Conservation (phyloP, 768 basidiomycete genomes). For the Neoboletus magnificus region DNA sequence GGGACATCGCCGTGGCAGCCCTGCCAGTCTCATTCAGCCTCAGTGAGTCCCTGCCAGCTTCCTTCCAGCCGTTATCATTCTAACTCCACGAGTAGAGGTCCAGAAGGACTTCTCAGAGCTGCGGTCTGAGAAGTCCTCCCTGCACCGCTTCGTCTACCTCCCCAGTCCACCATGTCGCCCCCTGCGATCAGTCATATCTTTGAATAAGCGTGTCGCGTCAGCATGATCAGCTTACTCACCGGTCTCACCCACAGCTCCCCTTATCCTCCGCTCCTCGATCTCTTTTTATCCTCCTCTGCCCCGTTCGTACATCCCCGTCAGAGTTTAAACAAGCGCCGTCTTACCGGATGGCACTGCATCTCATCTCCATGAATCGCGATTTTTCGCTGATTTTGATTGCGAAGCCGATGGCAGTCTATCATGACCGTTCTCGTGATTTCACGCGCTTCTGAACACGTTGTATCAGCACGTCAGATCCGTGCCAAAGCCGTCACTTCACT, state of each 20-base stretch:
- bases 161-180: constrained; percentile 10
- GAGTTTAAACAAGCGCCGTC: constrained; percentile 13
- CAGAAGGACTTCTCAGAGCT: constrained; percentile 22
- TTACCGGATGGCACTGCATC: constrained; percentile 14
- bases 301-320: constrained; percentile 7
- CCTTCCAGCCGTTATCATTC: constrained; percentile 21
- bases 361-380: constrained; percentile 19
- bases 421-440: constrained; percentile 32
- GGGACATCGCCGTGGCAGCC: constrained; percentile 26
- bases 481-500: constrained; percentile 27
- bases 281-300: neutral
- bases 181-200: constrained; percentile 23
- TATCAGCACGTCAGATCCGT: constrained; percentile 34
- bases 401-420: constrained; percentile 33
- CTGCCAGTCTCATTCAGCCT: constrained; percentile 1
- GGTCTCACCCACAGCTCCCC: constrained; percentile 10
- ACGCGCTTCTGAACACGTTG: constrained; percentile 37
- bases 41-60: constrained; percentile 7
- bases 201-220: constrained; percentile 16
- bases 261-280: constrained; percentile 13
- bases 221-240: constrained; percentile 23
- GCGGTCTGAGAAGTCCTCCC: constrained; percentile 21
- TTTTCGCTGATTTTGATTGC: constrained; percentile 22
- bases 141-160: constrained; percentile 25
- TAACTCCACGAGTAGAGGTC: constrained; percentile 20